These are phyloP conservation scores for Gracilariopsis chorda DNA, from an alignment of 23 red algal genomes.

Conservation along the genomic window DNA sequence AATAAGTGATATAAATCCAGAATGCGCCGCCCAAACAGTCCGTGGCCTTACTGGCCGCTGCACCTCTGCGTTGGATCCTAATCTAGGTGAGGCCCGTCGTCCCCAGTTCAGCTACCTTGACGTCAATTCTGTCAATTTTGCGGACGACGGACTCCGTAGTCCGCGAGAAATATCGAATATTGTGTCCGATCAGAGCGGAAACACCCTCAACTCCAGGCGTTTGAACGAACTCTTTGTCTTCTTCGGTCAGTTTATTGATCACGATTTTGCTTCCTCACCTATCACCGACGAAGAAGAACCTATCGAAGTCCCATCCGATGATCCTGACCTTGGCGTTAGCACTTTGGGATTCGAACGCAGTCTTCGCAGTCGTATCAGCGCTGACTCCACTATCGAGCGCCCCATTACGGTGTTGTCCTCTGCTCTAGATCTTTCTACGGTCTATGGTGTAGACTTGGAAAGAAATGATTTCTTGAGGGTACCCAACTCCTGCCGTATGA, in stretches of 20 bases:
- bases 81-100: background rate
- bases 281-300: background rate
- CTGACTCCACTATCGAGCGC: background rate
- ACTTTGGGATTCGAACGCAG: constrained; percentile 17
- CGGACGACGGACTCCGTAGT: background rate
- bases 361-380: background rate
- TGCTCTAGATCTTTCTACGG: constrained; percentile 36
- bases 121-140: background rate
- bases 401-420: constrained; percentile 49
- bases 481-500: constrained; percentile 5
- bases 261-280: constrained; percentile 53
- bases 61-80: constrained; percentile 3
- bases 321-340: background rate
- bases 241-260: constrained; percentile 69
- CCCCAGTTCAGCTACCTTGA: constrained; percentile 18
- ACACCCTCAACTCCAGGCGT: constrained; percentile 3
- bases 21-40: background rate
- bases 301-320: background rate
- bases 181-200: constrained; percentile 9
- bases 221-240: constrained; percentile 51
- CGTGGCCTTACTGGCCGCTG: background rate
- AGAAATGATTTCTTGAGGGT: constrained; percentile 7
- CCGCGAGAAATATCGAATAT: constrained; percentile 55
- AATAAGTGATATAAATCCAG: background rate
- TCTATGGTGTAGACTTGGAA: constrained; percentile 25